A percentile compares a stretch with the other conserved stretches of the same genome.
phyloP scores from a whole-genome alignment of 2,329 filamentous ascomycete species.

The Dendryphion nanum region DNA sequence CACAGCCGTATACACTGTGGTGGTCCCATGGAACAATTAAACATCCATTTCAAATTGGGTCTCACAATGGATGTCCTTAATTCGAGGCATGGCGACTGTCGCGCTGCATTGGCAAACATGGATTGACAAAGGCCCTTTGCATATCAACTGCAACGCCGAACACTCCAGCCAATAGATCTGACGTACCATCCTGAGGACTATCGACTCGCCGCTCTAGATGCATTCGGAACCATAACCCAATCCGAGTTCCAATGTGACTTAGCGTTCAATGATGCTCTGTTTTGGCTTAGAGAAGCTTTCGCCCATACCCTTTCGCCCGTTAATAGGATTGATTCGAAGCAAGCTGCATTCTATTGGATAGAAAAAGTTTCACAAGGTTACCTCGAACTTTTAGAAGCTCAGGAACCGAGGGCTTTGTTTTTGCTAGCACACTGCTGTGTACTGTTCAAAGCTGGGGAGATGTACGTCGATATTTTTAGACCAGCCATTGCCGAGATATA shows the following conservation, averaged over 20 bases:
- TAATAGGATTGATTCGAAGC: slow-evolving; percentile 11
- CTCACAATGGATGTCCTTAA: slow-evolving; percentile 11
- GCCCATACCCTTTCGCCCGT: slow-evolving; percentile 10
- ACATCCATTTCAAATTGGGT: slow-evolving; percentile 5
- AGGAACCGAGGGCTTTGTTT: slow-evolving; percentile 11
- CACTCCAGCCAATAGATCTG: slow-evolving; percentile 9
- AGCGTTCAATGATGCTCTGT: slow-evolving; percentile 11
- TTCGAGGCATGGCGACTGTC: slow-evolving; percentile 11
- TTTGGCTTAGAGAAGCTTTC: slow-evolving; percentile 17
- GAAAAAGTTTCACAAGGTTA: slow-evolving; percentile 11
- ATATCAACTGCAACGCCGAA: slow-evolving; percentile 12
- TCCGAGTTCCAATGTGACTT: too few relatives aligned
- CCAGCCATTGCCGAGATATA: too few relatives aligned
- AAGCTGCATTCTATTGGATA: slow-evolving; percentile 13
- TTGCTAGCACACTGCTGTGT: slow-evolving; percentile 13
- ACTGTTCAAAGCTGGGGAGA: slow-evolving; percentile 10
- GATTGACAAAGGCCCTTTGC: slow-evolving; percentile 10
- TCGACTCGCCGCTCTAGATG: too few relatives aligned
- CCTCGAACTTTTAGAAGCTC: slow-evolving; percentile 9
- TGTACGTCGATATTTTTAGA: too few relatives aligned
- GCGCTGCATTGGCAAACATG: slow-evolving; percentile 13
- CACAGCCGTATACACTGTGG: slow-evolving; percentile 14
- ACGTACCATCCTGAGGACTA: slow-evolving; percentile 13
- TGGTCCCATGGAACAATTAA: slow-evolving; percentile 7
- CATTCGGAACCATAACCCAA: too few relatives aligned